A percentile compares a stretch with the other conserved stretches of the same genome.
These are phyloP conservation scores for Pseudogymnoascus sp. DNA, from an alignment of 2,329 filamentous ascomycete genomes.

Conservation along the genomic window DNA sequence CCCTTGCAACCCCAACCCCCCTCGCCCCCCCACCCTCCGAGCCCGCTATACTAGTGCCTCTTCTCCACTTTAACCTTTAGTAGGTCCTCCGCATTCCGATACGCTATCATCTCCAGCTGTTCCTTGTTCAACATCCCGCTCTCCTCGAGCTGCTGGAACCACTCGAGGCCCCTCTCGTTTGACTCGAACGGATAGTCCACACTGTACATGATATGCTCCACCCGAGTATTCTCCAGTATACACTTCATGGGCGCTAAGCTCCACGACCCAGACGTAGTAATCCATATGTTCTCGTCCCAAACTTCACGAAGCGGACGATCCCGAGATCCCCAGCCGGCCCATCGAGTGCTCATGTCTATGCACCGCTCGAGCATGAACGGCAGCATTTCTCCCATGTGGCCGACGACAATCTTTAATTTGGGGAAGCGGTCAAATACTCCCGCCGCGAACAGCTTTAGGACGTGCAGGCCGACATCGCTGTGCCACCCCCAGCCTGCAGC, in stretches of 20 bases:
- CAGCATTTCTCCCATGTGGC: constrained; percentile 42
- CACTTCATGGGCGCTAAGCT: constrained; percentile 38
- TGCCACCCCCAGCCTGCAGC: constrained; percentile 41
- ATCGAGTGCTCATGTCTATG: constrained; percentile 17
- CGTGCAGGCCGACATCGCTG: constrained; percentile 35
- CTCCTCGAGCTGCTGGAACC: constrained; percentile 38
- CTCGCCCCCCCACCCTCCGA: background rate
- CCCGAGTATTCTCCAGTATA: constrained; percentile 31
- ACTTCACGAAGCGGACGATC: constrained; percentile 35
- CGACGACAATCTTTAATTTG: constrained; percentile 42
- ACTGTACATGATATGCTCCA: constrained; percentile 45
- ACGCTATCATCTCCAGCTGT: constrained; percentile 40
- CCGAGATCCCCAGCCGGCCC: background rate
- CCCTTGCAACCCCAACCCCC: background rate
- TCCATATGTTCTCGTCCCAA: constrained; percentile 45
- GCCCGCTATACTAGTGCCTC: background rate
- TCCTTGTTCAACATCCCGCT: constrained; percentile 41
- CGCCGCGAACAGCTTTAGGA: constrained; percentile 39
- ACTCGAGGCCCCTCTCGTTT: constrained; percentile 40
- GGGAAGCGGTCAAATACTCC: constrained; percentile 47
- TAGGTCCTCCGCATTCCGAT: constrained; percentile 42
- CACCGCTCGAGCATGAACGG: constrained; percentile 45
- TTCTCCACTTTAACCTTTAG: constrained; percentile 20
- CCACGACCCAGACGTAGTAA: constrained; percentile 45
- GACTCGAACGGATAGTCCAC: constrained; percentile 47